Conservation (phyloP, 352 stramenopile genomes). For the Phytopythium oedochilum region DNA sequence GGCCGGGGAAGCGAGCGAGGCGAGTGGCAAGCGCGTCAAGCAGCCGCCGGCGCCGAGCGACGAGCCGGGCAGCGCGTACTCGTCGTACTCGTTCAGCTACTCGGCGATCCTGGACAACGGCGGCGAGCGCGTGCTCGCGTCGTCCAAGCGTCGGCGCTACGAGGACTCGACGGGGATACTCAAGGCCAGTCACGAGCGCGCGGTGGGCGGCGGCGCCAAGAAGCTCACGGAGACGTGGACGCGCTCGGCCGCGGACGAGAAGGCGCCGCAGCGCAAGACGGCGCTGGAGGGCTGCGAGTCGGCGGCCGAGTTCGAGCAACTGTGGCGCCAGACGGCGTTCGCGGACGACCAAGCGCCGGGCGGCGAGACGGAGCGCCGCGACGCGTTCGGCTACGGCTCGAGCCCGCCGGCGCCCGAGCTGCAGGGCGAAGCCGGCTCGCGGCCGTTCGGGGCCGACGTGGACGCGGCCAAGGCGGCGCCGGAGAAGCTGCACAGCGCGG, state of each 20-base stretch:
- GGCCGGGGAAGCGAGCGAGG: too few species aligned
- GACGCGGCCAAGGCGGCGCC: slow-evolving; percentile 13
- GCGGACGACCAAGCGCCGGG: slow-evolving; percentile 42
- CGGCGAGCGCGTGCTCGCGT: slow-evolving; percentile 34
- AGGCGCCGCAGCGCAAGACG: slow-evolving; percentile 45
- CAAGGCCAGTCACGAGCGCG: slow-evolving; percentile 65
- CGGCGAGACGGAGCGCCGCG: slow-evolving; percentile 17
- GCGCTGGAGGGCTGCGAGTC: slow-evolving; percentile 19
- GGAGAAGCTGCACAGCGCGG: slow-evolving; percentile 11
- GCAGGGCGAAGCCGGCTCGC: slow-evolving; percentile 13
- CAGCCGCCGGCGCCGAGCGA: not conserved
- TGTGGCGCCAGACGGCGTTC: slow-evolving; percentile 64
- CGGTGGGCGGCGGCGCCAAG: slow-evolving; percentile 43
- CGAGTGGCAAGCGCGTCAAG: not conserved
- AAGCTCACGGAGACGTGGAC: slow-evolving; percentile 55
- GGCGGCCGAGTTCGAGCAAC: slow-evolving; percentile 55
- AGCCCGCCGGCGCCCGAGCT: slow-evolving; percentile 21
- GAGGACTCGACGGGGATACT: slow-evolving; percentile 68
- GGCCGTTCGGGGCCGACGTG: slow-evolving; percentile 37
- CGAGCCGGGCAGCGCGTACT: slow-evolving; percentile 15
- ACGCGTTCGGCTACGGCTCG: slow-evolving; percentile 22
- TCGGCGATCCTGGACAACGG: slow-evolving; percentile 60
- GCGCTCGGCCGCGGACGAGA: slow-evolving; percentile 36
- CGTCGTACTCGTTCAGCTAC: slow-evolving; percentile 59
- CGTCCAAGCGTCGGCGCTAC: slow-evolving; percentile 56